phyloP scores from a whole-genome alignment of 129 eudicot species.

The Centrapalus pauciflorus region DNA sequence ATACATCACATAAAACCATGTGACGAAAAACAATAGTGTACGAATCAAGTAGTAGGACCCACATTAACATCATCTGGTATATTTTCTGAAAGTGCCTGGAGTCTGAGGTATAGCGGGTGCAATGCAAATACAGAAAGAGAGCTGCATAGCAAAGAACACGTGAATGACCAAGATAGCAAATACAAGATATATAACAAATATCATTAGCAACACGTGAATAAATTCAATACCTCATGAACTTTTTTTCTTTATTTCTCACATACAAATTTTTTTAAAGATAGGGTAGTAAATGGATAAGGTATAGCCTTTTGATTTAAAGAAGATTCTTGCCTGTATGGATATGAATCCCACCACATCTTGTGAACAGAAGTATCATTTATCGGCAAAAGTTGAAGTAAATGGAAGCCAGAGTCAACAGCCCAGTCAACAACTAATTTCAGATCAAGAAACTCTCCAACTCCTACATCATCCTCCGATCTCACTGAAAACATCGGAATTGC shows the following conservation, averaged over 20 bases:
- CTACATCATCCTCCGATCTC: conserved; percentile 83
- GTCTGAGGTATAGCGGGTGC: conserved; percentile 93
- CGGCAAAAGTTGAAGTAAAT: conserved; percentile 93
- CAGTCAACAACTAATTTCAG: conserved; percentile 90
- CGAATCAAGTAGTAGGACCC: not conserved
- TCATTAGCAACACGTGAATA: not conserved
- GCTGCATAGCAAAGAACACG: conserved; percentile 44
- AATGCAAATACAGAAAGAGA: conserved; percentile 95
- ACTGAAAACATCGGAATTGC: conserved; percentile 96
- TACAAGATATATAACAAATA: not conserved
- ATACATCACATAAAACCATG: not conserved
- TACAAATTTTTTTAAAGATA: not conserved
- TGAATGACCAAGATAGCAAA: not conserved
- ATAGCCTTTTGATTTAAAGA: not conserved
- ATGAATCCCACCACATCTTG: conserved; percentile 99
- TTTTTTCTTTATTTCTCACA: not conserved
- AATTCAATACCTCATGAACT: not conserved
- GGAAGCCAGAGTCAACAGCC: conserved; percentile 90
- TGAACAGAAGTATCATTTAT: conserved; percentile 96
- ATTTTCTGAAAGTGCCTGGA: conserved; percentile 71
- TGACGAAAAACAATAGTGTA: not conserved
- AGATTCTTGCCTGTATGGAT: conserved; percentile 76
- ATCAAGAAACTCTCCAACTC: conserved; percentile 99
- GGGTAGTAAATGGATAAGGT: not conserved
- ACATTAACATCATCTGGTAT: conserved; percentile 80